Percentiles rank a stretch among this genome's conserved stretches.
Evolutionary conservation across 2,329 filamentous ascomycete species (phyloP).

Genomic region (Cercospora sp.): DNA sequence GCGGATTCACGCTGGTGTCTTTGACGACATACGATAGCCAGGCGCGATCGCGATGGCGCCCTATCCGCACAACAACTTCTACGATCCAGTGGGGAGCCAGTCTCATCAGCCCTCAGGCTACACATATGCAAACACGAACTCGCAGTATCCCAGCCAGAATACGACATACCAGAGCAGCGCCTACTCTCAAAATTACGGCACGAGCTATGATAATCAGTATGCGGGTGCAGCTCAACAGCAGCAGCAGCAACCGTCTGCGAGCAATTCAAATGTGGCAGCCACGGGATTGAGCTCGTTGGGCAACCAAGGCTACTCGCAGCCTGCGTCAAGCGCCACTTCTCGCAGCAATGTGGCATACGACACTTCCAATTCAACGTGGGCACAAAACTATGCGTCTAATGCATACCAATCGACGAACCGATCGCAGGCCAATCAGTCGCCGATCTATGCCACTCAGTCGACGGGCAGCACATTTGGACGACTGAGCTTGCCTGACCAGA

Average conservation of each 20-base stretch:
- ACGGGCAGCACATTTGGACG: slow-evolving; percentile 28
- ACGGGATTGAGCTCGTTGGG: slow-evolving; percentile 31
- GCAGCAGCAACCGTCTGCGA: slow-evolving; percentile 13
- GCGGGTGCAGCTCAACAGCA: slow-evolving; percentile 13
- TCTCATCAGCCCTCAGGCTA: slow-evolving; percentile 19
- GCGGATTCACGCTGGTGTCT: slow-evolving; percentile 2
- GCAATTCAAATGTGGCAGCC: slow-evolving; percentile 22
- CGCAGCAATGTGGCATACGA: slow-evolving; percentile 26
- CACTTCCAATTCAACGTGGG: slow-evolving; percentile 16
- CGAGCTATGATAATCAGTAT: slow-evolving; percentile 28
- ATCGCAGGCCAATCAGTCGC: slow-evolving; percentile 30
- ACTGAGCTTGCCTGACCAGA: slow-evolving; percentile 30
- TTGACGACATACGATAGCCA: slow-evolving; percentile 4
- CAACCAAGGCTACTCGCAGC: slow-evolving; percentile 28
- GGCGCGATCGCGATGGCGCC: slow-evolving; percentile 27
- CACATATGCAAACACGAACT: slow-evolving; percentile 15
- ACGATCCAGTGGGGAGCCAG: slow-evolving; percentile 38
- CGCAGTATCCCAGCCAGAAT: slow-evolving; percentile 24
- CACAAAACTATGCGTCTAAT: slow-evolving; percentile 14
- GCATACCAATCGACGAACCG: slow-evolving; percentile 26
- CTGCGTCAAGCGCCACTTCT: slow-evolving; percentile 15
- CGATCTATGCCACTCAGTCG: slow-evolving; percentile 29
- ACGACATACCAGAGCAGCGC: slow-evolving; percentile 18
- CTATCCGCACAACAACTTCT: slow-evolving; percentile 37
- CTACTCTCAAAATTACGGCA: slow-evolving; percentile 23